phyloP scores from a whole-genome alignment of 202 grass and related monocot genomes.

The Carex sylvatica region DNA sequence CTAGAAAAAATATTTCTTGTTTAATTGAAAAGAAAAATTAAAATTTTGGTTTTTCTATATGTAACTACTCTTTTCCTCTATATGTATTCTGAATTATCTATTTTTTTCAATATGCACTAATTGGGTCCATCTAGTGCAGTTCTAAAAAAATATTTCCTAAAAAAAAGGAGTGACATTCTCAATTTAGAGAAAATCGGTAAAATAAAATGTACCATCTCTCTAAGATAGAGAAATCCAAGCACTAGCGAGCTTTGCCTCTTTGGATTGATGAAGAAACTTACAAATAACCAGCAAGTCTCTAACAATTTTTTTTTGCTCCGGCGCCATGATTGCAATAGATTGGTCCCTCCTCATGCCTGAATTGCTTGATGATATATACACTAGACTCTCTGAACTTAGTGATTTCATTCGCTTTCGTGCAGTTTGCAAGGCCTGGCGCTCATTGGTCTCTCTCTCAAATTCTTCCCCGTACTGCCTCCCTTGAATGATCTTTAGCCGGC shows the following conservation, averaged over 20 bases:
- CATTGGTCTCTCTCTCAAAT: not conserved
- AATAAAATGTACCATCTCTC: not conserved
- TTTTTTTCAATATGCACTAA: too few species aligned
- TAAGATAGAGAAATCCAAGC: not conserved
- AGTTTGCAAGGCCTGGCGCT: not conserved
- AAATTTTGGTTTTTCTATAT: not conserved
- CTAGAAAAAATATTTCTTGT: not conserved
- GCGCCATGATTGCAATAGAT: not conserved
- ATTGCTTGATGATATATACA: not conserved
- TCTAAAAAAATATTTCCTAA: not conserved
- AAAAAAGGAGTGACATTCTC: not conserved
- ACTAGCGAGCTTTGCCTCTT: not conserved
- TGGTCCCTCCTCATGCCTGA: not conserved
- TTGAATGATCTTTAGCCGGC: not conserved
- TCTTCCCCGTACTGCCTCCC: not conserved
- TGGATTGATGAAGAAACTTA: not conserved
- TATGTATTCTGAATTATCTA: too few species aligned
- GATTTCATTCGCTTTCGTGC: not conserved
- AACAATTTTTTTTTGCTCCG: not conserved
- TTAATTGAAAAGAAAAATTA: not conserved
- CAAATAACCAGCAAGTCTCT: not conserved
- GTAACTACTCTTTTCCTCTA: too few species aligned
- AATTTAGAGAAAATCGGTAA: not conserved
- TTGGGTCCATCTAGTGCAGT: not conserved
- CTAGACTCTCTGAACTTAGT: not conserved